Conservation (phyloP, 2,329 filamentous ascomycete genomes). For the Corynespora cassiicola region DNA sequence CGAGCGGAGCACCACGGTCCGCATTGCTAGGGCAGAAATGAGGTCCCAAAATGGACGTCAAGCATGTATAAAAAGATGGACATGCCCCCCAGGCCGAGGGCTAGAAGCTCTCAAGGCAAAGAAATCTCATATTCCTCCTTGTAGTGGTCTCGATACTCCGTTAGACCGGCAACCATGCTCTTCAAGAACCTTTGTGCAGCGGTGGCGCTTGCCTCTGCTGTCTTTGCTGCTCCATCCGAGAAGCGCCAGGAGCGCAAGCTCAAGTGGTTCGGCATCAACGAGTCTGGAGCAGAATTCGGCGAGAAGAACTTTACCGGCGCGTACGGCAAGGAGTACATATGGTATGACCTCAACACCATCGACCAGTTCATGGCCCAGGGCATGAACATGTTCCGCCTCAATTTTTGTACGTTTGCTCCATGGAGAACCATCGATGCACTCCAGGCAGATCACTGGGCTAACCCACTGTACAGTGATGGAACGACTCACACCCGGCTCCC, state of each 20-base stretch:
- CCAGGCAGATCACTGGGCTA: too few relatives aligned
- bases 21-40: constrained; percentile 13
- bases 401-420: constrained; percentile 48
- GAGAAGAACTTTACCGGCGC: constrained; percentile 62
- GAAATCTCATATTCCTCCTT: too few relatives aligned
- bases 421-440: too few relatives aligned
- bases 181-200: constrained; percentile 36
- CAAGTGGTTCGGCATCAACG: constrained; percentile 56
- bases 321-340: constrained; percentile 67
- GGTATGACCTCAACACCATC: constrained; percentile 59
- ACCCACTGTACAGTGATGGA: constrained; percentile 57
- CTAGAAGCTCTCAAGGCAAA: constrained; percentile 8
- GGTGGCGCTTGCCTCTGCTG: constrained; percentile 31
- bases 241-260: constrained; percentile 36
- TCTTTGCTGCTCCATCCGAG: constrained; percentile 35
- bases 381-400: constrained; percentile 64
- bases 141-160: too few relatives aligned
- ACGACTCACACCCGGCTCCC: constrained; percentile 56
- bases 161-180: too few relatives aligned
- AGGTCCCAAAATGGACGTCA: not conserved
- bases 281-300: constrained; percentile 71
- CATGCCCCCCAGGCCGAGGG: not conserved
- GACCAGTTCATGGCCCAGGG: constrained; percentile 59
- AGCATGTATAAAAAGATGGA: constrained; percentile 25
- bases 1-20: constrained; percentile 23